Conservation (phyloP, 371 early-diverging fungal species). For the Mucor piriformis region DNA sequence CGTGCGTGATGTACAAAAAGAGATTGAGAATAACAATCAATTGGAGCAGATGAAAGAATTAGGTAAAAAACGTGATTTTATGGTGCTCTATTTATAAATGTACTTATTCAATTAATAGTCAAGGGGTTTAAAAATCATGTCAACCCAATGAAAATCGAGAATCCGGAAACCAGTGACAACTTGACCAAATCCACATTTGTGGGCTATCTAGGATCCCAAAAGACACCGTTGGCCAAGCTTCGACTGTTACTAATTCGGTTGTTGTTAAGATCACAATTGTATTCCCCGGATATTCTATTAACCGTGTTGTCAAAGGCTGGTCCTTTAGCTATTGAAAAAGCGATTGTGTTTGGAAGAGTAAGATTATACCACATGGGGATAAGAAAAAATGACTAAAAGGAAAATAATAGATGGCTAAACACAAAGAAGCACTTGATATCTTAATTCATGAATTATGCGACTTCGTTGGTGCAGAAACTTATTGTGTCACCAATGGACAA, state of each 20-base stretch:
- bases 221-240: constrained; percentile 27
- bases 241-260: constrained; percentile 41
- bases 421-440: constrained; percentile 56
- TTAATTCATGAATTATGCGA: constrained; percentile 62
- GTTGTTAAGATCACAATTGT: constrained; percentile 39
- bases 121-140: constrained; percentile 24
- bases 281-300: constrained; percentile 31
- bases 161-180: constrained; percentile 2
- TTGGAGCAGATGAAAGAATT: constrained; percentile 24
- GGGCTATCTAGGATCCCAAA: constrained; percentile 27
- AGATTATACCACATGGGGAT: background rate
- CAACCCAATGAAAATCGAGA: constrained; percentile 1
- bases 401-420: constrained; percentile 46
- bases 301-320: constrained; percentile 33
- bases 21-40: constrained; percentile 21
- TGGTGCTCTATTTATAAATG: background rate
- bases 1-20: constrained; percentile 45
- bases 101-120: constrained; percentile 10
- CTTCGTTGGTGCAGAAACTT: constrained; percentile 69
- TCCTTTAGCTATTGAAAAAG: constrained; percentile 51
- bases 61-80: no score
- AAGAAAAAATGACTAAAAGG: background rate
- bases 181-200: constrained; percentile 36
- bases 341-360: constrained; percentile 58
- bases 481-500: constrained; percentile 60